phyloP scores from a whole-genome alignment of 805 yeast genomes.

The Jamesozyma lodderae region DNA sequence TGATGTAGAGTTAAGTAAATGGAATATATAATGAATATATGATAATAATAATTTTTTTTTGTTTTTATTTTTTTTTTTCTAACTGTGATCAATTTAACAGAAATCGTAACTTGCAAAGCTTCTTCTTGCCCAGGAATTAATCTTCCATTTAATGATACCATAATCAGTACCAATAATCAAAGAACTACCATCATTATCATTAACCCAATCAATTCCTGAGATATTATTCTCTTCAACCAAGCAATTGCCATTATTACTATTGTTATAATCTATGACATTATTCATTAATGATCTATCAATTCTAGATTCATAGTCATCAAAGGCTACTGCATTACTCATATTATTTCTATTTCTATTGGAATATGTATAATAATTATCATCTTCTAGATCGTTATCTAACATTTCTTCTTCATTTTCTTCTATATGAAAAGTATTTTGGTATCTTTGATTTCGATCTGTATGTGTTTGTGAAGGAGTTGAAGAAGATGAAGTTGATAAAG shows the following conservation, averaged over 20 bases:
- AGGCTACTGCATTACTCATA: no score
- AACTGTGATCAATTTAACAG: no score
- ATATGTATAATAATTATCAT: background rate
- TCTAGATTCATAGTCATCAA: no score
- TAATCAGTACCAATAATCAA: constrained; percentile 55
- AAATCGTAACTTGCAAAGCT: constrained; percentile 49
- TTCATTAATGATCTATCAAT: background rate
- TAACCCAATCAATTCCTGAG: constrained; percentile 53
- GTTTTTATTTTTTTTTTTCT: no score
- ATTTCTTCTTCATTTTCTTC: background rate
- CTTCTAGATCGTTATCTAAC: background rate
- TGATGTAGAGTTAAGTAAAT: constrained; percentile 35
- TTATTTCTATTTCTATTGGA: background rate
- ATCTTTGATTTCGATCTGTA: no score
- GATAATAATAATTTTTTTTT: background rate
- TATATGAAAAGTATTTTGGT: background rate
- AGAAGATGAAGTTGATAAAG: background rate
- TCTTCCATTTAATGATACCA: constrained; percentile 62
- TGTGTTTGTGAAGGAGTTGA: no score
- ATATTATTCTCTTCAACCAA: constrained; percentile 39
- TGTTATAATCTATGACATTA: constrained; percentile 6
- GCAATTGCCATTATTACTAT: constrained; percentile 3
- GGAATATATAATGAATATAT: constrained; percentile 40
- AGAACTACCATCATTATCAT: constrained; percentile 41
- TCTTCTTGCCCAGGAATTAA: constrained; percentile 55